A percentile compares a stretch with the other conserved stretches of the same genome.
phyloP scores from a whole-genome alignment of 441 rosid genomes.

The Euphorbia schlechtendalii region DNA sequence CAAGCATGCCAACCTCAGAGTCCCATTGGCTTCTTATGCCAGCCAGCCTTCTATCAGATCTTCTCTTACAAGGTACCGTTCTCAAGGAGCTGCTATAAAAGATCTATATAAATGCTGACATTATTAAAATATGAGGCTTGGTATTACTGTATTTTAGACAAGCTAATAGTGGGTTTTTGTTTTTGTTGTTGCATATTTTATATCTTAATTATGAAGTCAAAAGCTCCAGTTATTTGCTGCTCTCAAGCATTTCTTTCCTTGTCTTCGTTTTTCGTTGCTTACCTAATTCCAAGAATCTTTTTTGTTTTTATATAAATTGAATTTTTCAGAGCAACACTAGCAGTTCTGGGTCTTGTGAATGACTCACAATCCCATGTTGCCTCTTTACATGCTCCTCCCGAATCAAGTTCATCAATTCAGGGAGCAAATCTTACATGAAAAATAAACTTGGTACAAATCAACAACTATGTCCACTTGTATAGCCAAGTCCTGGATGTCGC shows the following conservation, averaged over 20 bases:
- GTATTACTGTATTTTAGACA: too few relatives aligned
- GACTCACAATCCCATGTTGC: slow-evolving; percentile 39
- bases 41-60: slow-evolving; percentile 57
- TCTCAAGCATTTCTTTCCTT: background rate
- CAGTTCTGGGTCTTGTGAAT: slow-evolving; percentile 61
- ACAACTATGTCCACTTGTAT: slow-evolving; percentile 7
- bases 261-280: background rate
- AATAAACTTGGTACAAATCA: background rate
- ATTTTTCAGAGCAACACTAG: slow-evolving; percentile 55
- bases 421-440: slow-evolving; percentile 48
- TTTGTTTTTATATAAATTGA: background rate
- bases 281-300: background rate
- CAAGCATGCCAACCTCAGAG: slow-evolving; percentile 68
- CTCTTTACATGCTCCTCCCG: slow-evolving; percentile 48
- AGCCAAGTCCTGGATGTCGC: slow-evolving; percentile 3
- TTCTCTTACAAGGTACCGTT: slow-evolving; percentile 67
- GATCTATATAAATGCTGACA: too few relatives aligned
- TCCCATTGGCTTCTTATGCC: slow-evolving; percentile 61
- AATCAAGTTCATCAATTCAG: slow-evolving; percentile 48
- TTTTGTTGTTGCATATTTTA: too few relatives aligned
- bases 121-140: too few relatives aligned
- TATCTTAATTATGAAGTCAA: background rate
- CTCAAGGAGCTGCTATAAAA: slow-evolving; percentile 38
- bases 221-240: background rate
- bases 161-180: too few relatives aligned